Conservation (phyloP, 176 grass and related monocot genomes). For the Urochloa ruziziensis region DNA sequence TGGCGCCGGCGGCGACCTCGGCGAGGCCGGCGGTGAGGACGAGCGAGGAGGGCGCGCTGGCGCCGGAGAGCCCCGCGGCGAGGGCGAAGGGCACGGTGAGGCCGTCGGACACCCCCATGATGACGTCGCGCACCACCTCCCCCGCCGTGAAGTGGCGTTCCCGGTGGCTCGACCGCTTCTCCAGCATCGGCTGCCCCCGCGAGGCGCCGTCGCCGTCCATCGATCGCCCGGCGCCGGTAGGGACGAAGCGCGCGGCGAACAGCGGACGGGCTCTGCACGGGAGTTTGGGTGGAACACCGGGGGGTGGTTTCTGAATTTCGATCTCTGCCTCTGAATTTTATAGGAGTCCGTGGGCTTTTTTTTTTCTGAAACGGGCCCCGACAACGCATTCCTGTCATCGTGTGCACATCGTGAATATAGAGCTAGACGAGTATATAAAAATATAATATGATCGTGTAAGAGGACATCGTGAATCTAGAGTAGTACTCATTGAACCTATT, state of each 20-base stretch:
- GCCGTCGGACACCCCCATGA: slow-evolving; percentile 89
- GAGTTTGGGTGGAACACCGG: neutral
- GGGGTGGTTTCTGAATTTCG: neutral
- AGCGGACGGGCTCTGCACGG: neutral
- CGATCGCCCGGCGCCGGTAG: slow-evolving; percentile 10
- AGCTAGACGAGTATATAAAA: too few relatives aligned
- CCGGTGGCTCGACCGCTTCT: slow-evolving; percentile 45
- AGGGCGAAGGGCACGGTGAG: slow-evolving; percentile 97
- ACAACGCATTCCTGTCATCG: too few relatives aligned
- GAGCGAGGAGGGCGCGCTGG: slow-evolving; percentile 71
- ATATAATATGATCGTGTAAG: too few relatives aligned
- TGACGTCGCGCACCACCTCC: slow-evolving; percentile 84
- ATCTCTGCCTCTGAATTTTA: neutral
- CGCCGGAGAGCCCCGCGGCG: slow-evolving; percentile 81
- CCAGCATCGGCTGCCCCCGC: slow-evolving; percentile 42
- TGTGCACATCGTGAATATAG: too few relatives aligned
- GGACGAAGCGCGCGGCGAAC: neutral
- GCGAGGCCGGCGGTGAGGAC: slow-evolving; percentile 79
- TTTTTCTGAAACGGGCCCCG: too few relatives aligned
- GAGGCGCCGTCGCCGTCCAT: slow-evolving; percentile 18
- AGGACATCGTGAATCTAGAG: too few relatives aligned
- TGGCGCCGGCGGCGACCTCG: slow-evolving; percentile 84
- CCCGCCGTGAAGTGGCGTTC: slow-evolving; percentile 84
- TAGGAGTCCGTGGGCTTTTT: neutral
- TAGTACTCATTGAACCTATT: too few relatives aligned